Conservation (phyloP, 2,329 filamentous ascomycete species). For the Fusarium cyanostomum region DNA sequence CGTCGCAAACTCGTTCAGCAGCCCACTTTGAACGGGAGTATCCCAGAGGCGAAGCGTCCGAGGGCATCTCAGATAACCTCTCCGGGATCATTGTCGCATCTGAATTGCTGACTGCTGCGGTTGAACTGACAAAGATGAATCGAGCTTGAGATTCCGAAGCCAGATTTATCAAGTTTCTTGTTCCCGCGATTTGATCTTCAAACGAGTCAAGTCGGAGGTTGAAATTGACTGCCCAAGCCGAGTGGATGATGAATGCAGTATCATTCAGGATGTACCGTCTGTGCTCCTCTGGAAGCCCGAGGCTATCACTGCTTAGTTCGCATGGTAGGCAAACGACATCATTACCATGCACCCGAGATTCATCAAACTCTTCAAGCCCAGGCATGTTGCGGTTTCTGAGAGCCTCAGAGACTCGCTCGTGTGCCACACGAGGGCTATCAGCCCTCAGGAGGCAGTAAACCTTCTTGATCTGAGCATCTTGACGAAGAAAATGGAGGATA, state of each 20-base stretch:
- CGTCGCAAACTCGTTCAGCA: constrained; percentile 50
- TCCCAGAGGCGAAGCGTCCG: constrained; percentile 50
- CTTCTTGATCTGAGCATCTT: constrained; percentile 1
- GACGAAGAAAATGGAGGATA: constrained; percentile 46
- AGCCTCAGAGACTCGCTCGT: constrained; percentile 20
- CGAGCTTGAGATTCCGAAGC: constrained; percentile 36
- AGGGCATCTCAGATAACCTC: constrained; percentile 15
- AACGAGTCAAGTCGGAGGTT: constrained; percentile 61
- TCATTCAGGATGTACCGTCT: background rate
- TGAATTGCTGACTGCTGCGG: constrained; percentile 54
- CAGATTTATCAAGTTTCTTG: constrained; percentile 54
- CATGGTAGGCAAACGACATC: constrained; percentile 34
- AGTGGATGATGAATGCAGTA: constrained; percentile 53
- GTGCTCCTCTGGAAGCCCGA: constrained; percentile 13
- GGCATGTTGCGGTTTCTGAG: constrained; percentile 8
- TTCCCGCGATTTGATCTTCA: constrained; percentile 58
- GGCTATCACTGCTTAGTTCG: background rate
- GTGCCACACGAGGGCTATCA: constrained; percentile 1
- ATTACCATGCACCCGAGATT: background rate
- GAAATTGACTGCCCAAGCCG: constrained; percentile 67
- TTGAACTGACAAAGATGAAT: constrained; percentile 62
- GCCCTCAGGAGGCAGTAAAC: constrained; percentile 55
- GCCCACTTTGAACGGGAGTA: constrained; percentile 56
- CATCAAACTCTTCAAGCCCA: background rate
- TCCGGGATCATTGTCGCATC: constrained; percentile 48